Evolutionary conservation across 352 stramenopile species (phyloP).

Genomic region (Pythium angustatum): DNA sequence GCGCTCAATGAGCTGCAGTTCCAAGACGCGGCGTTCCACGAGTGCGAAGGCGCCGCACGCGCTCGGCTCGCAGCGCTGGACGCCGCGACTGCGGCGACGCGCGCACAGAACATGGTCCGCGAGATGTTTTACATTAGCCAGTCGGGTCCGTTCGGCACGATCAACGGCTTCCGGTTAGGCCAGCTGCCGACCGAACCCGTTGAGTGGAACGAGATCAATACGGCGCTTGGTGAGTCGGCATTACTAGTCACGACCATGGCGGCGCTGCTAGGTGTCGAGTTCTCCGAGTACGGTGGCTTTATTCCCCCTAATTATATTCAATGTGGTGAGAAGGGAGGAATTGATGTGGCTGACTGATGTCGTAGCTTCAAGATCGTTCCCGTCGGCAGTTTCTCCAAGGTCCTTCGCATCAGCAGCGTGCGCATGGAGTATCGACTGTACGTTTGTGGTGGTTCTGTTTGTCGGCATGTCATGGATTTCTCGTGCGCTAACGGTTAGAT

Average conservation of each 20-base stretch:
- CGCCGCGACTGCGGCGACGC: slow-evolving; percentile 37
- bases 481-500: too few relatives aligned
- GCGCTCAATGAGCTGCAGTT: slow-evolving; percentile 59
- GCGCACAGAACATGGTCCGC: slow-evolving; percentile 62
- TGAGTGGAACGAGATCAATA: slow-evolving; percentile 91
- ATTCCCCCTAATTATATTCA: too few relatives aligned
- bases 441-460: too few relatives aligned
- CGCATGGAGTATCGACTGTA: slow-evolving; percentile 85
- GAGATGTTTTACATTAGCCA: slow-evolving; percentile 82
- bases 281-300: slow-evolving; percentile 55
- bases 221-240: slow-evolving; percentile 72
- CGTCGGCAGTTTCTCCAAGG: slow-evolving; percentile 86
- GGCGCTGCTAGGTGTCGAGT: slow-evolving; percentile 55
- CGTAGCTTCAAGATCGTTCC: slow-evolving; percentile 84
- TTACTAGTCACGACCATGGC: slow-evolving; percentile 70
- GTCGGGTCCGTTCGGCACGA: slow-evolving; percentile 74
- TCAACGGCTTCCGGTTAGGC: slow-evolving; percentile 84
- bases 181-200: slow-evolving; percentile 53
- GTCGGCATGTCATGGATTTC: too few relatives aligned
- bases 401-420: slow-evolving; percentile 73
- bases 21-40: slow-evolving; percentile 48
- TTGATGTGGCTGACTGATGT: too few relatives aligned
- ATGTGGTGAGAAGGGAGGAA: too few relatives aligned
- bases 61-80: slow-evolving; percentile 65
- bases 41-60: slow-evolving; percentile 54